Evolutionary conservation across 805 yeast species (phyloP).

Genomic region (Saccharomycopsis guyanensis): DNA sequence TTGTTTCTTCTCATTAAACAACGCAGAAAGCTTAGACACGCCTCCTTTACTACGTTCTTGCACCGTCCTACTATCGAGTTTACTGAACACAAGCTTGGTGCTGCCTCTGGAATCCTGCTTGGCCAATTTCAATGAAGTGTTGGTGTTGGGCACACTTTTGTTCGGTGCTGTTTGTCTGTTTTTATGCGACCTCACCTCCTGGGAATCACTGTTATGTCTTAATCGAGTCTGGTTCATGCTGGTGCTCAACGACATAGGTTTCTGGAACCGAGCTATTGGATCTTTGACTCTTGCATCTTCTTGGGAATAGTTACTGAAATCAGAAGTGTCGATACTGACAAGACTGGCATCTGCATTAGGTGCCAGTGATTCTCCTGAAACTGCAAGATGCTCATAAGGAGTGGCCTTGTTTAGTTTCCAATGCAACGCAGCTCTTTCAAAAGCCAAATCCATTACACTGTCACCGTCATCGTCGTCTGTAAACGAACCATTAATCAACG

Average conservation of each 20-base stretch:
- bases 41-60: background rate
- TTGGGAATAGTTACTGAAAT: background rate
- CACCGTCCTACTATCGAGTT: background rate
- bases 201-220: slow-evolving; percentile 11
- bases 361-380: slow-evolving; percentile 1
- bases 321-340: background rate
- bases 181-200: slow-evolving; percentile 1
- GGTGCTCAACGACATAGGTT: background rate
- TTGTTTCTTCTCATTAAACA: slow-evolving; percentile 9
- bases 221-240: background rate
- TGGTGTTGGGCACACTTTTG: slow-evolving; percentile 12
- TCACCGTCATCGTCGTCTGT: slow-evolving; percentile 20
- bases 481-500: slow-evolving; percentile 18
- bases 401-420: slow-evolving; percentile 12
- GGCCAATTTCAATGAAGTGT: background rate
- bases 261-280: background rate
- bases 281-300: background rate
- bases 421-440: slow-evolving; percentile 15
- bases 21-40: slow-evolving; percentile 8
- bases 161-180: slow-evolving; percentile 3
- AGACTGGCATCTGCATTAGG: background rate
- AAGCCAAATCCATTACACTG: slow-evolving; percentile 19
- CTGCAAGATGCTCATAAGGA: background rate
- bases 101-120: background rate
- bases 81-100: slow-evolving; percentile 3